A percentile compares a stretch with the other conserved stretches of the same genome.
Conservation (phyloP, 2,329 filamentous ascomycete genomes). For the Xylariaceae sp. region DNA sequence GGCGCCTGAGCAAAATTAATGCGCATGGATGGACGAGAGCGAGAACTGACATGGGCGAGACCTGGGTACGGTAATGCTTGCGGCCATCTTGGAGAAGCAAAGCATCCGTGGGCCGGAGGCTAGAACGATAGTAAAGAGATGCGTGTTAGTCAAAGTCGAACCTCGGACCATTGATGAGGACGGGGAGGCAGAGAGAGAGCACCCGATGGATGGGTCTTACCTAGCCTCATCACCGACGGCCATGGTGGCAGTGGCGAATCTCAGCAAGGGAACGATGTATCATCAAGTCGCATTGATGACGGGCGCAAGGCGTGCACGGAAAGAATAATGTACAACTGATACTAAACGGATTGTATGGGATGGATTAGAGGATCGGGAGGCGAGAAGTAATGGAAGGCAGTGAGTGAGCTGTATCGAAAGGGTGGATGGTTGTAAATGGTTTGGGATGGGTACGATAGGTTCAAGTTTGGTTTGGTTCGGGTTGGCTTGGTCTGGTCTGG, state of each 20-base stretch:
- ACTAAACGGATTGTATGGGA: too few species aligned
- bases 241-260: conserved; percentile 40
- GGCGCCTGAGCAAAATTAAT: conserved; percentile 1
- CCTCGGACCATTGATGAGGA: background rate
- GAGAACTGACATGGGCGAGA: conserved; percentile 56
- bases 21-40: conserved; percentile 7
- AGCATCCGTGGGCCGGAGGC: conserved; percentile 60
- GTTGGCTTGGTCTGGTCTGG: background rate
- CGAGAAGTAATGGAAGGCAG: background rate
- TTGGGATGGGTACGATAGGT: background rate
- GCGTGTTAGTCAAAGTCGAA: conserved; percentile 7
- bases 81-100: conserved; percentile 56
- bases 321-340: background rate
- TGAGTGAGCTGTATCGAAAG: background rate
- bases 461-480: background rate
- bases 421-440: too few species aligned
- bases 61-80: conserved; percentile 62
- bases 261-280: conserved; percentile 21
- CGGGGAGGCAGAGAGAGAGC: background rate
- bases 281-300: conserved; percentile 31
- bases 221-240: conserved; percentile 50
- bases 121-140: conserved; percentile 30
- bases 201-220: conserved; percentile 31
- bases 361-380: conserved; percentile 8
- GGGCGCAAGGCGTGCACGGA: conserved; percentile 13